These are phyloP conservation scores for Colletotrichum tabaci DNA, from an alignment of 2,329 filamentous ascomycete species.

Conservation along the genomic window DNA sequence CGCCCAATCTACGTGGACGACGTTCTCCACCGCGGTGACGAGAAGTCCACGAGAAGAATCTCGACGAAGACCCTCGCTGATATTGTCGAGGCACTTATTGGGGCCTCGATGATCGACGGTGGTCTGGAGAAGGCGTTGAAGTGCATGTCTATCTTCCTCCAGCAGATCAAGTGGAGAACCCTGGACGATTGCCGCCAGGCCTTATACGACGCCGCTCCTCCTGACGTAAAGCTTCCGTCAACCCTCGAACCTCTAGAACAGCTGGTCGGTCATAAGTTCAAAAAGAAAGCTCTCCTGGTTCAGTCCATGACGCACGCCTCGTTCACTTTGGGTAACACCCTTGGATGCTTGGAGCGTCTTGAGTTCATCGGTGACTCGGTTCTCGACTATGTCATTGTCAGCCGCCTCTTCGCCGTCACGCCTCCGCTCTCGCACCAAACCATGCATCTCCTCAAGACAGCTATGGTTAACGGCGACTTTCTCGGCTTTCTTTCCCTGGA, in stretches of 20 bases:
- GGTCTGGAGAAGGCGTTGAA: slow-evolving; percentile 73
- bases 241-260: slow-evolving; percentile 69
- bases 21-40: slow-evolving; percentile 45
- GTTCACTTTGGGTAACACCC: slow-evolving; percentile 59
- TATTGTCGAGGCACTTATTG: slow-evolving; percentile 88
- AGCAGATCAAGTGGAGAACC: slow-evolving; percentile 69
- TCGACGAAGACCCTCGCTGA: slow-evolving; percentile 89
- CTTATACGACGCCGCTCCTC: slow-evolving; percentile 60
- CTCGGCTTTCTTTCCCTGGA: slow-evolving; percentile 83
- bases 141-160: slow-evolving; percentile 78
- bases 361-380: slow-evolving; percentile 92
- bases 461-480: slow-evolving; percentile 85
- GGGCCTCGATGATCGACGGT: slow-evolving; percentile 79
- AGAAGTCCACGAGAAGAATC: slow-evolving; percentile 53
- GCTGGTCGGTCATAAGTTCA: slow-evolving; percentile 81
- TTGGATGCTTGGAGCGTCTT: slow-evolving; percentile 76
- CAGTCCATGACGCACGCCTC: slow-evolving; percentile 89
- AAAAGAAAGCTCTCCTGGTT: slow-evolving; percentile 75
- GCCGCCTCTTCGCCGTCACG: slow-evolving; percentile 66
- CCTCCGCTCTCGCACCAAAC: slow-evolving; percentile 62
- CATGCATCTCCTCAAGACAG: slow-evolving; percentile 85
- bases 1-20: slow-evolving; percentile 70
- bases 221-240: slow-evolving; percentile 53
- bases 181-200: slow-evolving; percentile 57
- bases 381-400: slow-evolving; percentile 83